Percentiles rank a stretch among this genome's conserved stretches.
Evolutionary conservation across 148 eudicot genomes (phyloP).

Genomic region (Salicornia ramosissima): DNA sequence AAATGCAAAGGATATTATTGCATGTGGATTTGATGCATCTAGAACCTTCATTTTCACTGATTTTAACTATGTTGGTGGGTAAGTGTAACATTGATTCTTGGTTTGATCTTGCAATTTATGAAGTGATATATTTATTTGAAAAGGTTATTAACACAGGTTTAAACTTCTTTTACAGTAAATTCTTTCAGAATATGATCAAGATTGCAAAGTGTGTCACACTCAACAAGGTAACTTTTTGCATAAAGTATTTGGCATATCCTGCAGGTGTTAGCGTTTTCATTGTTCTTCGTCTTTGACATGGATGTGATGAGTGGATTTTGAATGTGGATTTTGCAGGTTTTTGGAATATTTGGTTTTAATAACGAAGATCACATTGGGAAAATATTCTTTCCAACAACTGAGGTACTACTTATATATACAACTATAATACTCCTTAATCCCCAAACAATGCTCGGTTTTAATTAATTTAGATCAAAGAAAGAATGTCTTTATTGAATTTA

Average conservation of each 20-base stretch:
- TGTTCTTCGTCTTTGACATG: neutral
- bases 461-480: too few relatives aligned
- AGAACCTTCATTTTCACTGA: conserved; percentile 86
- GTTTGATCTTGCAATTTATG: neutral
- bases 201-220: conserved; percentile 80
- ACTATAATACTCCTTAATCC: too few relatives aligned
- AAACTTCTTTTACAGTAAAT: conserved; percentile 45
- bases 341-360: conserved; percentile 87
- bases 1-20: conserved; percentile 97
- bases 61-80: conserved; percentile 92
- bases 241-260: neutral
- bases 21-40: conserved; percentile 91
- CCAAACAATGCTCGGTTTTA: too few relatives aligned
- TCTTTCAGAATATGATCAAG: conserved; percentile 83
- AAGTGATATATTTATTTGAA: neutral
- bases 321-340: conserved; percentile 46
- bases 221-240: conserved; percentile 55
- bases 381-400: conserved; percentile 82
- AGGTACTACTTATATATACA: too few relatives aligned
- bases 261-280: neutral
- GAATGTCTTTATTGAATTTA: too few relatives aligned
- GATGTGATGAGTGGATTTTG: conserved; percentile 9
- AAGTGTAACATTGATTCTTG: conserved; percentile 25
- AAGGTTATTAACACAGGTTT: neutral
- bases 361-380: conserved; percentile 93